Percentiles rank a stretch among this genome's conserved stretches.
Conservation (phyloP, 1,284 basidiomycete genomes). For the Ceratobasidium theobromae region DNA sequence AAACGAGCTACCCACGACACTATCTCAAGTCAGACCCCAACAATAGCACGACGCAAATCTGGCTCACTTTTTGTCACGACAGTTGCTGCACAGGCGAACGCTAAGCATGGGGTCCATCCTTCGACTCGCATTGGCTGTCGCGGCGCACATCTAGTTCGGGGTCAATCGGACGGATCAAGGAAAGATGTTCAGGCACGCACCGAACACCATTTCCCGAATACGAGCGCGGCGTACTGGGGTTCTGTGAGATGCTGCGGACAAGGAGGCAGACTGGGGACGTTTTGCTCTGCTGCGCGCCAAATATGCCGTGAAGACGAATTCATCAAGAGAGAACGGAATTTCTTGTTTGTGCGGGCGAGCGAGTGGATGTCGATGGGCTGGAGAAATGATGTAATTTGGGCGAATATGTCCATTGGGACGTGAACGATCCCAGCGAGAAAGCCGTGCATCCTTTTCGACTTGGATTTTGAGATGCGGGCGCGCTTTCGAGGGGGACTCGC, state of each 20-base stretch:
- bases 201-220: conserved; percentile 21
- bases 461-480: background rate
- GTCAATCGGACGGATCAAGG: too few relatives aligned
- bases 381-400: conserved; percentile 8
- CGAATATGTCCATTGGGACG: conserved; percentile 28
- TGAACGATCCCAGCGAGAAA: conserved; percentile 14
- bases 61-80: conserved; percentile 15
- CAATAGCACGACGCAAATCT: background rate
- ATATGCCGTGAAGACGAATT: conserved; percentile 5
- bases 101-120: conserved; percentile 20
- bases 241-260: conserved; percentile 13
- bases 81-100: conserved; percentile 13
- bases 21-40: background rate
- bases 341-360: conserved; percentile 15
- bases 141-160: conserved; percentile 8
- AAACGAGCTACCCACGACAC: background rate
- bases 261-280: conserved; percentile 1
- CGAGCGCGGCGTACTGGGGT: conserved; percentile 14
- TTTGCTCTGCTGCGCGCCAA: conserved; percentile 16
- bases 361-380: conserved; percentile 7
- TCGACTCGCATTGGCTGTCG: background rate
- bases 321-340: conserved; percentile 14
- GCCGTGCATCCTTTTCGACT: background rate
- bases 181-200: background rate
- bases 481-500: background rate